Conservation (phyloP, 805 yeast species). For the Priceomyces castillae region DNA sequence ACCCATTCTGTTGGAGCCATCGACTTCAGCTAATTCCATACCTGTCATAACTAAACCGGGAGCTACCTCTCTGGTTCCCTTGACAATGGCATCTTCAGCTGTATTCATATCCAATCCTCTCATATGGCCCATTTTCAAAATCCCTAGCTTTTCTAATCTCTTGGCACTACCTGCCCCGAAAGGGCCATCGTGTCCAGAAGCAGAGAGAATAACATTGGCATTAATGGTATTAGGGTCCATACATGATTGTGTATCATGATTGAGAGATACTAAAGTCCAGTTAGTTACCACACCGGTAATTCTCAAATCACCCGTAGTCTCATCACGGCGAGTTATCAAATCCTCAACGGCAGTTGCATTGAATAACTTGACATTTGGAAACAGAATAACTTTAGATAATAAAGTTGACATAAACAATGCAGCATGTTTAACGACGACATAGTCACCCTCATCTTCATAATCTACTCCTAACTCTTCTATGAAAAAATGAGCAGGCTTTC, state of each 20-base stretch:
- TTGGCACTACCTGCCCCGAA: conserved; percentile 79
- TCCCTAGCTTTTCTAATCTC: conserved; percentile 43
- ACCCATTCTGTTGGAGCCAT: conserved; percentile 80
- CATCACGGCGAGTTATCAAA: conserved; percentile 66
- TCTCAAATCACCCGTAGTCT: conserved; percentile 52
- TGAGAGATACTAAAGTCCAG: conserved; percentile 76
- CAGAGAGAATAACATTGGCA: conserved; percentile 59
- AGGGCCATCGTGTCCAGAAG: conserved; percentile 83
- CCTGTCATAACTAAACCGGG: conserved; percentile 71
- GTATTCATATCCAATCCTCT: conserved; percentile 76
- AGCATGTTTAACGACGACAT: conserved; percentile 77
- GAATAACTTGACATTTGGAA: conserved; percentile 74
- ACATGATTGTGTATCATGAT: conserved; percentile 74
- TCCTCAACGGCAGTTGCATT: conserved; percentile 83
- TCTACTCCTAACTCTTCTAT: conserved; percentile 61
- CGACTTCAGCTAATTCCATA: conserved; percentile 77
- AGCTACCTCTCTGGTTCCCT: conserved; percentile 60
- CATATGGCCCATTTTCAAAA: conserved; percentile 57
- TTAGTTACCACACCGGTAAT: conserved; percentile 80
- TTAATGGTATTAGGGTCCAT: conserved; percentile 84
- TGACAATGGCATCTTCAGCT: conserved; percentile 75
- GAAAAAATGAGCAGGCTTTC: conserved; percentile 75
- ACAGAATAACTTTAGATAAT: conserved; percentile 62
- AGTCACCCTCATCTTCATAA: conserved; percentile 78
- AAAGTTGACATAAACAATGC: conserved; percentile 73